Evolutionary conservation across 495 filamentous ascomycete species (phyloP).

Genomic region (Penicillium longicatenatum): DNA sequence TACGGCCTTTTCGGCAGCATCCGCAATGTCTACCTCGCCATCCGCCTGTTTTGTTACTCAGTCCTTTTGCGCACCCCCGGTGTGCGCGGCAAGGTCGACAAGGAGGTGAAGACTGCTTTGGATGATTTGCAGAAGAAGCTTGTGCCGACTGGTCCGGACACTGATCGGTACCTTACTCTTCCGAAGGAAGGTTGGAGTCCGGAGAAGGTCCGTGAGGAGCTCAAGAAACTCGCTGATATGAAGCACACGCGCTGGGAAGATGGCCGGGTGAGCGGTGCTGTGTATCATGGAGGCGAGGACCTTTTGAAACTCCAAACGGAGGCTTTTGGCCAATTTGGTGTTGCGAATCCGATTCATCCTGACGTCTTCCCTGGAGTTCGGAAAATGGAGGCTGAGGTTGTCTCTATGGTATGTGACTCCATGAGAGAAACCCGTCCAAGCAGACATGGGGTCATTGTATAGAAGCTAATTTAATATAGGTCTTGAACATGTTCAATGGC

Average conservation of each 20-base stretch:
- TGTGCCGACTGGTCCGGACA: slow-evolving; percentile 68
- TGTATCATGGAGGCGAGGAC: slow-evolving; percentile 91
- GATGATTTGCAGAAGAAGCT: slow-evolving; percentile 79
- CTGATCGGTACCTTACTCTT: slow-evolving; percentile 72
- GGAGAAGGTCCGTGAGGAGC: slow-evolving; percentile 77
- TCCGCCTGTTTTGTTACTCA: slow-evolving; percentile 75
- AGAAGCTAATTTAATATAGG: slow-evolving; percentile 36
- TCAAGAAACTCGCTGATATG: slow-evolving; percentile 77
- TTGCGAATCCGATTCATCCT: slow-evolving; percentile 98
- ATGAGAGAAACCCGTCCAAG: not conserved
- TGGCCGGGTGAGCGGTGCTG: slow-evolving; percentile 89
- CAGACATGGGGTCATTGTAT: not conserved
- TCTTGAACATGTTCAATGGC: slow-evolving; percentile 88
- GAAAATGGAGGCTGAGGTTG: slow-evolving; percentile 99
- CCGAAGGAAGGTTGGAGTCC: slow-evolving; percentile 85
- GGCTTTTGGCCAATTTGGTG: slow-evolving; percentile 89
- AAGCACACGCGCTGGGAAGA: slow-evolving; percentile 97
- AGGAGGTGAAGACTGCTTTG: slow-evolving; percentile 68
- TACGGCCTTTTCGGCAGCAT: slow-evolving; percentile 83
- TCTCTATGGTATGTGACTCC: slow-evolving; percentile 72
- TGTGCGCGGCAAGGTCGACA: slow-evolving; percentile 77
- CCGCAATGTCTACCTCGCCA: slow-evolving; percentile 66
- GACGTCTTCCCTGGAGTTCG: slow-evolving; percentile 97
- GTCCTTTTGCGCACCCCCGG: slow-evolving; percentile 84
- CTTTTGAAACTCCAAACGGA: slow-evolving; percentile 84